Evolutionary conservation across 2,329 filamentous ascomycete species (phyloP).

Genomic region (Rhynchosporium graminicola): DNA sequence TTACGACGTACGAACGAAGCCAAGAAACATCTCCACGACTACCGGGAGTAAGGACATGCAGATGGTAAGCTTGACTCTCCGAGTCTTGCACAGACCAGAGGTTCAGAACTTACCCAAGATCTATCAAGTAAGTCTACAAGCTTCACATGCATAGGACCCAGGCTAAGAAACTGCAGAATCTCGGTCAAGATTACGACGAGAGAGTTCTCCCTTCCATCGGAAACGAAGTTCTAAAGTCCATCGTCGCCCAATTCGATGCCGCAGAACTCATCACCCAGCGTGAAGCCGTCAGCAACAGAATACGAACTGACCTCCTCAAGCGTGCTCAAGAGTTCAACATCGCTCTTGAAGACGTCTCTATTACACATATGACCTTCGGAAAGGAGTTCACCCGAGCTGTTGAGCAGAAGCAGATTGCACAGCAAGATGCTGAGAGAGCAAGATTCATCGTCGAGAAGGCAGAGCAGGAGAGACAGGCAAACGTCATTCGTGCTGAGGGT

Average conservation of each 20-base stretch:
- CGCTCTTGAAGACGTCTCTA: constrained; percentile 95
- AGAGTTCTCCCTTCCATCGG: constrained; percentile 97
- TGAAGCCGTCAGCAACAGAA: constrained; percentile 93
- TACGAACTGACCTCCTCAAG: constrained; percentile 87
- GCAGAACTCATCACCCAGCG: constrained; percentile 98
- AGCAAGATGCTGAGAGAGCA: constrained; percentile 96
- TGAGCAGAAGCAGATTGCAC: constrained; percentile 99
- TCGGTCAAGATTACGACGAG: constrained; percentile 98
- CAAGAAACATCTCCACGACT: constrained; percentile 94
- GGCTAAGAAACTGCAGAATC: constrained; percentile 61
- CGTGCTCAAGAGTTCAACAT: constrained; percentile 98
- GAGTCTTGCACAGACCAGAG: constrained; percentile 92
- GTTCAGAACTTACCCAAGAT: constrained; percentile 93
- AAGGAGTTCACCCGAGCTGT: constrained; percentile 98
- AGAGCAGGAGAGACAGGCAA: constrained; percentile 97
- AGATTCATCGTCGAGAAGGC: constrained; percentile 98
- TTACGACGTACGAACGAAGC: constrained; percentile 97
- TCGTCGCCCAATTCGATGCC: constrained; percentile 98
- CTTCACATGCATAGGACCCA: constrained; percentile 9
- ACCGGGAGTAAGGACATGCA: constrained; percentile 98
- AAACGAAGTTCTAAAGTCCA: constrained; percentile 98
- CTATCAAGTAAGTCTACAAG: constrained; percentile 75
- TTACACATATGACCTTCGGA: constrained; percentile 99
- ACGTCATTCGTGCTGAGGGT: constrained; percentile 96
- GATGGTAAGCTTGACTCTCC: constrained; percentile 98